Percentiles rank a stretch among this genome's conserved stretches.
Evolutionary conservation across 306 rosid species (phyloP).

Genomic region (Prinsepia uniflora): DNA sequence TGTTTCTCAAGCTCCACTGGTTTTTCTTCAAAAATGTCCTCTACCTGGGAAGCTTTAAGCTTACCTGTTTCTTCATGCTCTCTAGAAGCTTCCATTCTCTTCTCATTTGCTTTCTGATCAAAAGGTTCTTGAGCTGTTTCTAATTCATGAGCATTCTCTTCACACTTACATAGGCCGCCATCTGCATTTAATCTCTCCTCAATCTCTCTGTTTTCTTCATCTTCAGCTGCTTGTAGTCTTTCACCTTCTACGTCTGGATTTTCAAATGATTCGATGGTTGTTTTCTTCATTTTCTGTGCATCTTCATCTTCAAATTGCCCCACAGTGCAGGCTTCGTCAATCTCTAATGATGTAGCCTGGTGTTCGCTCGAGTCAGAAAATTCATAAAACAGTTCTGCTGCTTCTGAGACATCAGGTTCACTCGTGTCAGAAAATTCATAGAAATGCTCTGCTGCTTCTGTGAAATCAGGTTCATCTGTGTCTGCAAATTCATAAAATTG

Average conservation of each 20-base stretch:
- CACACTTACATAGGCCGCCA: slow-evolving; percentile 21
- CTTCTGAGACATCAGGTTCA: slow-evolving; percentile 31
- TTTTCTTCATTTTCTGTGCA: slow-evolving; percentile 22
- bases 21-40: slow-evolving; percentile 36
- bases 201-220: slow-evolving; percentile 25
- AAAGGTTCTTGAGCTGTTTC: slow-evolving; percentile 36
- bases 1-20: slow-evolving; percentile 26
- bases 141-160: slow-evolving; percentile 30
- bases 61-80: slow-evolving; percentile 32
- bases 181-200: slow-evolving; percentile 23
- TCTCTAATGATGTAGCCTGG: slow-evolving; percentile 28
- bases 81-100: slow-evolving; percentile 17
- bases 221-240: slow-evolving; percentile 34
- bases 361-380: slow-evolving; percentile 13
- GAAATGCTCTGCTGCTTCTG: slow-evolving; percentile 32
- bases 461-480: slow-evolving; percentile 16
- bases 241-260: slow-evolving; percentile 36
- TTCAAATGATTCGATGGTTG: slow-evolving; percentile 20
- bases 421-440: slow-evolving; percentile 29
- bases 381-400: slow-evolving; percentile 32
- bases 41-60: slow-evolving; percentile 25
- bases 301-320: slow-evolving; percentile 5
- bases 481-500: slow-evolving; percentile 32
- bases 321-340: slow-evolving; percentile 31
- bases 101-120: slow-evolving; percentile 31